Evolutionary conservation across 352 stramenopile species (phyloP), one percentile per base, ranked within the genome.

Genomic region (Phytophthora melonis): DNA sequence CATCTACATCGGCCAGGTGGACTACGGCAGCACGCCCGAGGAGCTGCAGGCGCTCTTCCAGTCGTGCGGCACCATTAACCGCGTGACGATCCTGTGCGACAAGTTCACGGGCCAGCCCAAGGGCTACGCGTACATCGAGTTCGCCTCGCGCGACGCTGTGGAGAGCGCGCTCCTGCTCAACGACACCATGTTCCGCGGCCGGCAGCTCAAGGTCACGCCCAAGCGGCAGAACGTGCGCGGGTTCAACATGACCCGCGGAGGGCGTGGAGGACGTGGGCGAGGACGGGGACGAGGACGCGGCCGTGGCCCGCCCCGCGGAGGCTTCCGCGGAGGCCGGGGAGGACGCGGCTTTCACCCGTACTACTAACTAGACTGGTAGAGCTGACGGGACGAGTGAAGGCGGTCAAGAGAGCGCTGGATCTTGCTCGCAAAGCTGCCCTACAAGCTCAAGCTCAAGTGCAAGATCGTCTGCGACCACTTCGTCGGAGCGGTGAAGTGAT

Each of bases 31-130:
- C 47, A 99, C 95, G 21, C 94, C 97, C 0, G 97, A 99, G 70
- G 96, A 99, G 78, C 82, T 99, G 5, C 92, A 99, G 63, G 86
- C 93, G 50, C 93, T 99, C 68, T 99, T 99, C 86, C 89, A 98
- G 74, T 93, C 88, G 7, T 99, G 97, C 75, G 98, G 97, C 30
- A 98, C 91, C 23, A 98, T 99, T 55, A 98, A 99, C 77, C 91
- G 97, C 59, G 94, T 99, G 13, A 99, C 98, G 18, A 99, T 99
- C 72, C 84, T 99, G 21, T 99, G 96, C 77, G 97, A 99, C 84
- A 99, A 99, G 81, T 98, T 97, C 72, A 98, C 97, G 19, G 96
- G 97, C 43, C 91, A 97, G 64, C 93, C 95, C 3, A 98, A 99
- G 91, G 92, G 97, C 59, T 98, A 96, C 69, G 95, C 95, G 55